Evolutionary conservation across 768 basidiomycete genomes (phyloP), one percentile per base, ranked within the genome.

Genomic region (Heimioporus sp.): DNA sequence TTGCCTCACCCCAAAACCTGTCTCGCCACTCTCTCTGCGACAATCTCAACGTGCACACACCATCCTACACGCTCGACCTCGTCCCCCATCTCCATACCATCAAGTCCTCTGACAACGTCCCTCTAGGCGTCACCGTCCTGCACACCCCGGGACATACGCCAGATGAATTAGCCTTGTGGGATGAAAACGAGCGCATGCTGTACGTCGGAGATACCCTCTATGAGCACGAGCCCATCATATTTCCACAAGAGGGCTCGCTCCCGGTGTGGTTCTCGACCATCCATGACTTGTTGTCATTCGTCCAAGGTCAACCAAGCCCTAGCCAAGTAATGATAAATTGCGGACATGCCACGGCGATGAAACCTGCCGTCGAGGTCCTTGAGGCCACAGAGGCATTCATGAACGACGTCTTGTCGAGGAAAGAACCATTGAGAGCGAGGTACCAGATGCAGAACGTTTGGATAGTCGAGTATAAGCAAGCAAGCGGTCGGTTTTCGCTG

Each of bases 91-190:
- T 64, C 16, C 54, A 75, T 47, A 51, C 49, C 17, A 65, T 80
- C 49, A 58, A 61, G 4, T 62, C 54, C 19, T n/a, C 42, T 31
- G 42, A 28, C 7, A 41, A 43, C 19, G 46, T 61, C 5, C 55
- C 70, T 0, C 63, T 77, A 0, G 74, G 72, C 1, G 55, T 83
- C 21, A 70, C 54, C 3, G 66, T 81, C 49, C 67, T 82, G 49
- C 81, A 83, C 53, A 81, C 80, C 0, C 80, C 81, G 0, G 80
- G 81, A 24, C 82, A 83, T 52, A 82, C 77, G 0, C 81, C 81
- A 2, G 82, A 83, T 65, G 76, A 80, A 56, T 63, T 81, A n/a
- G 80, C 79, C 1, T 55, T 81, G 4, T 83, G 79, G 67, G 78
- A 82, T 49, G 65, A 62, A 12, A 61, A 54, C 7, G 81, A 82